A percentile compares a stretch with the other conserved stretches of the same genome.
Conservation (phyloP, 345 rosid genomes). For the Moringa oleifera region DNA sequence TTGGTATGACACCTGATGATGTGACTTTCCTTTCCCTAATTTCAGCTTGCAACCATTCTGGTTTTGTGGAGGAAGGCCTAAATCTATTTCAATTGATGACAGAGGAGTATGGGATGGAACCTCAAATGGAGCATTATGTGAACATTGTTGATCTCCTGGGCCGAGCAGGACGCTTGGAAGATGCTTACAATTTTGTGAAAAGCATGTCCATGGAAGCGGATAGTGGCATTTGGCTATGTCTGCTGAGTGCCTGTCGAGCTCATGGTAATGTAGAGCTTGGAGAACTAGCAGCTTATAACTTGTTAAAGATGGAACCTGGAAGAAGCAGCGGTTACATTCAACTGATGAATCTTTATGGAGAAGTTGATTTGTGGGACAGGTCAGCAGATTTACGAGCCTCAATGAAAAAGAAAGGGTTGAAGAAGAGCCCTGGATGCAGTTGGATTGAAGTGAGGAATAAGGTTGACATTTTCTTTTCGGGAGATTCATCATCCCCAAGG, state of each 20-base stretch:
- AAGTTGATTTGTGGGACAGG: slow-evolving; percentile 49
- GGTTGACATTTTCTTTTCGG: slow-evolving; percentile 51
- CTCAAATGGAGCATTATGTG: slow-evolving; percentile 60
- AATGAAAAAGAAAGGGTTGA: slow-evolving; percentile 63
- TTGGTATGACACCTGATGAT: slow-evolving; percentile 48
- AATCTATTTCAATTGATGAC: slow-evolving; percentile 48
- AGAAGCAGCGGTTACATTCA: slow-evolving; percentile 57
- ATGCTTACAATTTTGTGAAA: slow-evolving; percentile 52
- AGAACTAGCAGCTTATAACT: slow-evolving; percentile 50
- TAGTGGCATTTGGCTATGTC: slow-evolving; percentile 65
- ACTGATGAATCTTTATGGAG: slow-evolving; percentile 62
- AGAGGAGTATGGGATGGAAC: slow-evolving; percentile 40
- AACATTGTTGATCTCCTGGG: slow-evolving; percentile 76
- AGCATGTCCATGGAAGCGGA: slow-evolving; percentile 50
- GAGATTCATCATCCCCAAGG: slow-evolving; percentile 42
- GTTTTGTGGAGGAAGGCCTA: slow-evolving; percentile 58
- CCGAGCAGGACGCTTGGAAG: slow-evolving; percentile 56
- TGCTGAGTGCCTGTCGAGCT: slow-evolving; percentile 54
- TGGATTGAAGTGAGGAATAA: slow-evolving; percentile 58
- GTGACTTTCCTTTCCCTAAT: slow-evolving; percentile 66
- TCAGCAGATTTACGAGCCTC: slow-evolving; percentile 44
- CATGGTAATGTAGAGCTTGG: slow-evolving; percentile 59
- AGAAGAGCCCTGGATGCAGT: slow-evolving; percentile 76
- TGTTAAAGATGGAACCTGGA: slow-evolving; percentile 51
- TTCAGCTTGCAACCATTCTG: slow-evolving; percentile 81